Evolutionary conservation across 495 filamentous ascomycete genomes (phyloP).

Genomic region (Xylaria sp.): DNA sequence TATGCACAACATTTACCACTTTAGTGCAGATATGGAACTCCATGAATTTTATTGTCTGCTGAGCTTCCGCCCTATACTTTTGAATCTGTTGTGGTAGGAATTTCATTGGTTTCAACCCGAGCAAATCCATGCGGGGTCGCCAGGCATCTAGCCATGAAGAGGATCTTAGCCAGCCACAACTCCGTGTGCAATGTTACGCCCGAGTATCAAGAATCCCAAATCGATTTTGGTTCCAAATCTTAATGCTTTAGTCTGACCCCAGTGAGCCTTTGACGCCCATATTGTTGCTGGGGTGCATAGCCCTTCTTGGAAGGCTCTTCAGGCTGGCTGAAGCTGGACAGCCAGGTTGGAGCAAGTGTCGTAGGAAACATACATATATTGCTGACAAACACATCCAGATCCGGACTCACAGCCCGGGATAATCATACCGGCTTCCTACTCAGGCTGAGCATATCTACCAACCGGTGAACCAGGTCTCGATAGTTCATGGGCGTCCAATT

Average conservation of each 20-base stretch:
- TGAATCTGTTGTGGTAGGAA: neutral
- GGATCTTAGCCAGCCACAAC: neutral
- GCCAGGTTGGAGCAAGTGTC: neutral
- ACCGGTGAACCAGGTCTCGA: neutral
- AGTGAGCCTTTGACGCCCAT: neutral
- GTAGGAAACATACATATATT: slow-evolving; percentile 5
- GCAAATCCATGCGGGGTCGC: neutral
- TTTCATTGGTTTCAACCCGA: neutral
- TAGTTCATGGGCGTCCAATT: slow-evolving; percentile 5
- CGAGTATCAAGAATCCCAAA: neutral
- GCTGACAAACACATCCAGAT: slow-evolving; percentile 12
- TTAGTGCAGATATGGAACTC: neutral
- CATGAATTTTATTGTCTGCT: neutral
- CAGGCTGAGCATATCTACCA: neutral
- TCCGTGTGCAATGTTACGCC: neutral
- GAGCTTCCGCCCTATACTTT: neutral
- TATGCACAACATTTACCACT: neutral
- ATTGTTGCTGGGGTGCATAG: neutral
- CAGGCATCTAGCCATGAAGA: neutral
- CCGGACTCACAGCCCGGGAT: neutral
- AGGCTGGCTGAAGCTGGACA: neutral
- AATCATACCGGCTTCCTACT: neutral
- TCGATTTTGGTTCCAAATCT: neutral
- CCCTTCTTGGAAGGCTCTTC: neutral
- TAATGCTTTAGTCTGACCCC: neutral